phyloP scores from a whole-genome alignment of 1,139 yeast species.

The Yamadazyma epiphylla region DNA sequence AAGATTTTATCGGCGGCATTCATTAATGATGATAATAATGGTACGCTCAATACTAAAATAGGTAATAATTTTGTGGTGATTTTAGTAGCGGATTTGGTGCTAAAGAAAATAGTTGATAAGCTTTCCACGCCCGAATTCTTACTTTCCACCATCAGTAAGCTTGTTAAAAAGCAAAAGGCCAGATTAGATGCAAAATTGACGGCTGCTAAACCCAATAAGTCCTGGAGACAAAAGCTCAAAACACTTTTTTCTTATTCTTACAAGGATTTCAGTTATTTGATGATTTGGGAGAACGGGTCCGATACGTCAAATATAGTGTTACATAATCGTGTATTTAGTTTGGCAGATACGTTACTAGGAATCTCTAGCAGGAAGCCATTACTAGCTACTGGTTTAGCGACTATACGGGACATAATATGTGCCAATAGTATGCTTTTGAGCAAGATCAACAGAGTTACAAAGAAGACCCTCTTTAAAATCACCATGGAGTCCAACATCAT shows the following conservation, averaged over 20 bases:
- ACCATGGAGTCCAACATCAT: slow-evolving; percentile 12
- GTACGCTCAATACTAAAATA: slow-evolving; percentile 23
- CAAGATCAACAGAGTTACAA: slow-evolving; percentile 16
- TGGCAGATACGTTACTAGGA: slow-evolving; percentile 25
- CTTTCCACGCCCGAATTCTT: slow-evolving; percentile 30
- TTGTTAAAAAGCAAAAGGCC: slow-evolving; percentile 2
- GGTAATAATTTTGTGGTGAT: slow-evolving; percentile 24
- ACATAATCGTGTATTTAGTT: slow-evolving; percentile 19
- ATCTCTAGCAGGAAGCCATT: slow-evolving; percentile 29
- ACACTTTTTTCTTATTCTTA: slow-evolving; percentile 8
- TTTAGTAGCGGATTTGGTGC: slow-evolving; percentile 33
- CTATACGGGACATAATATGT: slow-evolving; percentile 11
- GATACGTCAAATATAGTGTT: slow-evolving; percentile 7
- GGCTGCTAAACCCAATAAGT: slow-evolving; percentile 2
- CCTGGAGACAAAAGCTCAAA: slow-evolving; percentile 7
- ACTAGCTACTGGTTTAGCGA: slow-evolving; percentile 14
- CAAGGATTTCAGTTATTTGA: slow-evolving; percentile 12
- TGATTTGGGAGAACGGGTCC: slow-evolving; percentile 8
- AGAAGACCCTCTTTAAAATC: slow-evolving; percentile 13
- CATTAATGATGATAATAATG: slow-evolving; percentile 10
- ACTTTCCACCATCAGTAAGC: slow-evolving; percentile 12
- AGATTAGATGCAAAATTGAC: slow-evolving; percentile 3
- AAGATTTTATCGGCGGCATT: slow-evolving; percentile 21
- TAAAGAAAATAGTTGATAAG: slow-evolving; percentile 24
- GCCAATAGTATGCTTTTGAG: slow-evolving; percentile 11